Evolutionary conservation across 257 asterid genomes (phyloP).

Genomic region (Schizonepeta tenuifolia): DNA sequence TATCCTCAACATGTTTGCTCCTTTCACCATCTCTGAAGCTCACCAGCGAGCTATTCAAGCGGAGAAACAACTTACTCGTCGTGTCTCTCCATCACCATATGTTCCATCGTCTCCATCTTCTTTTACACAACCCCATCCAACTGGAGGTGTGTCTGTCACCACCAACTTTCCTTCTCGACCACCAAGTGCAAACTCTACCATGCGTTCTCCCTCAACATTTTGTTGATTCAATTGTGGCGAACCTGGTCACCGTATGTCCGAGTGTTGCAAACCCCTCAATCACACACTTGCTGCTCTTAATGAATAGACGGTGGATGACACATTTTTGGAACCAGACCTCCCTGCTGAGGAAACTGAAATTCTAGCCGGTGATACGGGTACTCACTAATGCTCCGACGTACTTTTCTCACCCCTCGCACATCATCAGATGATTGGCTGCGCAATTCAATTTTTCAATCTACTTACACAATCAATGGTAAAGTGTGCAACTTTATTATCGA

Average conservation of each 20-base stretch:
- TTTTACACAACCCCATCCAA: too few species aligned
- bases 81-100: too few species aligned
- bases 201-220: background rate
- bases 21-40: too few species aligned
- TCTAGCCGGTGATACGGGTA: background rate
- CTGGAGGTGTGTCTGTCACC: too few species aligned
- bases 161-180: too few species aligned
- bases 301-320: too few species aligned
- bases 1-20: too few species aligned
- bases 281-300: background rate
- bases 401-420: background rate
- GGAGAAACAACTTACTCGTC: too few species aligned
- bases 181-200: background rate
- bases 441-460: background rate
- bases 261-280: background rate
- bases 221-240: conserved; percentile 7
- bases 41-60: too few species aligned
- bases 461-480: background rate
- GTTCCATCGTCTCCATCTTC: background rate
- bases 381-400: background rate
- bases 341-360: too few species aligned
- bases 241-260: background rate
- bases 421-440: background rate
- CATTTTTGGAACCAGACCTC: too few species aligned
- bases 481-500: background rate